A percentile compares a stretch with the other conserved stretches of the same genome.
These are phyloP conservation scores for Candida smagusa DNA, from an alignment of 1,139 yeast species.

Conservation along the genomic window DNA sequence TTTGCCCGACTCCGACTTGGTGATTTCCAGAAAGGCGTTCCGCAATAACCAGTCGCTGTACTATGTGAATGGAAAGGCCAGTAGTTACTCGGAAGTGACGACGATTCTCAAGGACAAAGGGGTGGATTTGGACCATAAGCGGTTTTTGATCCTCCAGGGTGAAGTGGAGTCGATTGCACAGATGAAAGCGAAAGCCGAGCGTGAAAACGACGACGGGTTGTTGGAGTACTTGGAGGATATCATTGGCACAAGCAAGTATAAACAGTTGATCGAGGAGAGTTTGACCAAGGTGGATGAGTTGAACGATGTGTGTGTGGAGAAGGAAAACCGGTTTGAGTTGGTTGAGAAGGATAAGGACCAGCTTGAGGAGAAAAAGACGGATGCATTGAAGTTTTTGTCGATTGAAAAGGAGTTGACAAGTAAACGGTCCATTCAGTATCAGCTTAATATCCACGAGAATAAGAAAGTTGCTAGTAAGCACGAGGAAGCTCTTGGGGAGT, in stretches of 20 bases:
- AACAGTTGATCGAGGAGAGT: constrained; percentile 68
- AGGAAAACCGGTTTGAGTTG: constrained; percentile 73
- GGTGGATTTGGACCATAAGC: constrained; percentile 89
- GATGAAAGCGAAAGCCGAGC: constrained; percentile 96
- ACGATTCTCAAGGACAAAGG: constrained; percentile 74
- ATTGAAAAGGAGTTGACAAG: constrained; percentile 61
- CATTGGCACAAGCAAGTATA: constrained; percentile 88
- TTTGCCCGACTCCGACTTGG: constrained; percentile 56
- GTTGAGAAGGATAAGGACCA: constrained; percentile 74
- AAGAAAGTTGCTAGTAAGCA: constrained; percentile 39
- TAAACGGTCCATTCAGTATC: constrained; percentile 56
- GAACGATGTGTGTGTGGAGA: constrained; percentile 78
- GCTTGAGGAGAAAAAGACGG: constrained; percentile 66
- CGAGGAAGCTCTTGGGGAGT: constrained; percentile 26
- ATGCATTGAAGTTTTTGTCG: constrained; percentile 63
- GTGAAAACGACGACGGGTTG: constrained; percentile 88
- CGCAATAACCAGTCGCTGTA: constrained; percentile 78
- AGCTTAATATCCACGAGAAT: constrained; percentile 46
- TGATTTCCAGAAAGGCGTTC: constrained; percentile 78
- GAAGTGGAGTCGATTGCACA: constrained; percentile 98
- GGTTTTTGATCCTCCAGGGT: constrained; percentile 93
- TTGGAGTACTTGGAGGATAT: constrained; percentile 94
- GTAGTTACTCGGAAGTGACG: constrained; percentile 81
- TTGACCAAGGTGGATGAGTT: constrained; percentile 59
- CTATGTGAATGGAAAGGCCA: constrained; percentile 64